Evolutionary conservation across 1,284 basidiomycete genomes (phyloP).

Genomic region (Xanthoconium separans): DNA sequence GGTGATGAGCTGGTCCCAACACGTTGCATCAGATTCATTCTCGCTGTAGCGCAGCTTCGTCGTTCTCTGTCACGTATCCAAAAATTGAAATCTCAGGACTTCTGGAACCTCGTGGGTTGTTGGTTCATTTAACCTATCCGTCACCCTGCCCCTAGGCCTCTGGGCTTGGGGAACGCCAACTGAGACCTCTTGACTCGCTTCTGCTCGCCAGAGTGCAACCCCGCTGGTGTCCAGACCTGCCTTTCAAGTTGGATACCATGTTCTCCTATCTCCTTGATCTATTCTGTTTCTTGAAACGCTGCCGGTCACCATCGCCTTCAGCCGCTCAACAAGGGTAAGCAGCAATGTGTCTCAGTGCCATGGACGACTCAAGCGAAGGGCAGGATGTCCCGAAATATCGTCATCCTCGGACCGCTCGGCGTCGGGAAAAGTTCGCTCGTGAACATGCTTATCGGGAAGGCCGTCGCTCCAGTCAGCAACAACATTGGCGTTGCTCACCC

Average conservation of each 20-base stretch:
- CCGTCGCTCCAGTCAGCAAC: conserved; percentile 23
- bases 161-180: not conserved
- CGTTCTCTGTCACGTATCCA: not conserved
- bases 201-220: not conserved
- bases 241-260: conserved; percentile 1
- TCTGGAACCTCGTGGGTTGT: not conserved
- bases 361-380: conserved; percentile 2
- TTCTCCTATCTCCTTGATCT: not conserved
- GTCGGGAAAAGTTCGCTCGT: conserved; percentile 31
- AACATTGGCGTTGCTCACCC: conserved; percentile 20
- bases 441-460: conserved; percentile 25
- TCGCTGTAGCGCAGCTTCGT: conserved; percentile 1
- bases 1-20: not conserved
- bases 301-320: not conserved
- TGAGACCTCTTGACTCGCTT: not conserved
- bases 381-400: conserved; percentile 18
- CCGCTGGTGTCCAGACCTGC: not conserved
- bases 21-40: conserved; percentile 10
- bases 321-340: conserved; percentile 12
- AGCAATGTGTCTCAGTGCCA: not conserved
- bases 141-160: not conserved
- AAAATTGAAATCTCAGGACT: not conserved
- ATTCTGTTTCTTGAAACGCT: not conserved
- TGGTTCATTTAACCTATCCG: not conserved
- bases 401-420: conserved; percentile 29